Evolutionary conservation across 2,329 filamentous ascomycete species (phyloP), one percentile per base, ranked within the genome.

Genomic region (Aaosphaeria pasadenensis): DNA sequence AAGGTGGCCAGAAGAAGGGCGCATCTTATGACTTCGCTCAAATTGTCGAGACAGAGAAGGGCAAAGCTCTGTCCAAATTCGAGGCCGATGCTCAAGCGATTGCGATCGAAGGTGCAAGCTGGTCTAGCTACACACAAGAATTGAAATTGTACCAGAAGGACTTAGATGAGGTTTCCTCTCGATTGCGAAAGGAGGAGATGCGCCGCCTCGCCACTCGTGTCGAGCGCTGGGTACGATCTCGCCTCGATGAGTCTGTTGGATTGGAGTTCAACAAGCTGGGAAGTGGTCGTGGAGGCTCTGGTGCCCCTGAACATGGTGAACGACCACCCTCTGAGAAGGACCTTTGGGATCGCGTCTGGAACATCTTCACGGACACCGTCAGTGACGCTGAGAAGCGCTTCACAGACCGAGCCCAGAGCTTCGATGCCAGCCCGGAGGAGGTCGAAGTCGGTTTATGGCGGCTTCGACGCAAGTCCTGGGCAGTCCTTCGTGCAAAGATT

Each of bases 281-380:
- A 4, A 94, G 90, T 33, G 91, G 91, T 11, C 84, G 91, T 61
- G 89, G 84, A 46, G 91, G 91, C 6, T 83, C 84, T 44, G 90
- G 89, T 45, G 90, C 89, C 0, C 88, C 91, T 1, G 90, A 91
- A 61, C 77, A 79, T 4, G 88, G 86, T 2, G 86, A 90, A 49
- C 89, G 87, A 70, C 63, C 87, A 1, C 64, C 77, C 1, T 75
- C 81, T 0, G 92, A 97, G 70, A 91, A 88, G 67, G 87, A 91
- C 47, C 84, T 99, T 11, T 99, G 95, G 94, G 94, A 99, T 67
- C 85, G 92, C 36, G 87, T 99, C 62, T 99, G 94, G 94, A 82
- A 73, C 31, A 82, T 90, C 33, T 99, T 99, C 63, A 85, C 83
- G 5, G 81, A 84, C 9, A 88, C 91, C 6, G 91, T 97, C 13